phyloP scores from a whole-genome alignment of 352 stramenopile genomes.

The Phytopythium mirpurense region DNA sequence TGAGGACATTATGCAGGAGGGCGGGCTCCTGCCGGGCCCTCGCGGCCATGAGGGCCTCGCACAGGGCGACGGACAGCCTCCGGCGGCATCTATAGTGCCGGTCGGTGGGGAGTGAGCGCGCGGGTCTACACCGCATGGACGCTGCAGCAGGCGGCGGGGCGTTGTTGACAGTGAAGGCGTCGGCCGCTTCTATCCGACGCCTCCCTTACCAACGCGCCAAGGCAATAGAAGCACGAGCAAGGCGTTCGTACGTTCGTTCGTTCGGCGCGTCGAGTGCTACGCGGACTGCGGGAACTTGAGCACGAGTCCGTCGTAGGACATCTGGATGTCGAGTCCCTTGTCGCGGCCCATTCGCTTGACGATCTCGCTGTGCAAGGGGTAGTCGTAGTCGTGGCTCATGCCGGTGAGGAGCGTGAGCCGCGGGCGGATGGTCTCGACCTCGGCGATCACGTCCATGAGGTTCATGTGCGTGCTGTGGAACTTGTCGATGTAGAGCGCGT shows the following conservation, averaged over 20 bases:
- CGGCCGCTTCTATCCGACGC: neutral
- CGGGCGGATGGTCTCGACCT: slow-evolving; percentile 59
- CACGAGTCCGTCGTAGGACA: slow-evolving; percentile 76
- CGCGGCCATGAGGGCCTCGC: neutral
- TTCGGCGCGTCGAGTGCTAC: too few relatives aligned
- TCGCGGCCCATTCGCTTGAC: slow-evolving; percentile 38
- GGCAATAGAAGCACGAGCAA: neutral
- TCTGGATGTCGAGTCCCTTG: slow-evolving; percentile 67
- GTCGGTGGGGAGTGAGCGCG: neutral
- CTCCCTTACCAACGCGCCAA: too few relatives aligned
- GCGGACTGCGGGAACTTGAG: slow-evolving; percentile 30
- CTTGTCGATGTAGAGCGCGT: slow-evolving; percentile 71
- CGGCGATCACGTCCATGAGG: slow-evolving; percentile 53
- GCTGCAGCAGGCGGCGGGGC: too few relatives aligned
- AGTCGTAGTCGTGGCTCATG: slow-evolving; percentile 87
- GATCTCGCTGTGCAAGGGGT: slow-evolving; percentile 36
- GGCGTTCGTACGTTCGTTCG: too few relatives aligned
- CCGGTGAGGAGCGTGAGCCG: slow-evolving; percentile 75
- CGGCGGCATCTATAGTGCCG: neutral
- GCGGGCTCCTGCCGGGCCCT: slow-evolving; percentile 18
- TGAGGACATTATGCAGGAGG: slow-evolving; percentile 40
- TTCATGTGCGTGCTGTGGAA: slow-evolving; percentile 87
- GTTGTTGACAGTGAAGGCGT: neutral
- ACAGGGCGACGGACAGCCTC: neutral
- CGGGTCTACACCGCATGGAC: too few relatives aligned